Base-by-base conservation (phyloP, 768 basidiomycete species). In the Boletellus sp. region DNA sequence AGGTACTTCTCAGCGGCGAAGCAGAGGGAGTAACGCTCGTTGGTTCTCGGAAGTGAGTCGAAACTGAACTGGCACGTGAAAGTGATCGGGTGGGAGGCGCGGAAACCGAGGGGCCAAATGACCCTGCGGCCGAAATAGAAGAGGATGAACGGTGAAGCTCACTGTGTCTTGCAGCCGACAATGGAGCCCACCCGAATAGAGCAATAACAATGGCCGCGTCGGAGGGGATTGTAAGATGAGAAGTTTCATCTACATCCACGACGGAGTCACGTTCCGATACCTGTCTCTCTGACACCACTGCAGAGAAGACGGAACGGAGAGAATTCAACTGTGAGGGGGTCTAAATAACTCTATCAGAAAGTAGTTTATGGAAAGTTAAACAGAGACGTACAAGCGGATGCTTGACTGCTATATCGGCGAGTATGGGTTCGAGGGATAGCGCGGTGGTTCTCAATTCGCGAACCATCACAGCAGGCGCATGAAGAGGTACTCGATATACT, bases 401-500 rank as follows among this genome's bases (percentile, higher is more conserved):
- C 58, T 80, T 83, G 45, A 87, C 74, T 38, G 74, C 66, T 13
- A 90, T 70, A 42, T 75, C 74, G 44, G 76, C 64, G 43, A 90
- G 60, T 2, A 80, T 58, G 1, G 76, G 62, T 39, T 84, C 78
- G 42, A 92, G 72, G 0, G 67, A 60, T 0, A 71, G 41, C 4
- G 90, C 87, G 32, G 72, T 75, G 2, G 61, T 48, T 64, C 78
- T 86, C 53, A 91, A 68, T 42, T 84, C 79, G 45, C 73, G 77
- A 2, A 83, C 78, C 72, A 81, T 84, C 3, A 66, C 67, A n/a
- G 76, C 63, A 13, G 90, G 85, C 1, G 87, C 73, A 50, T 83
- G 77, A 17, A 93, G 72, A 8, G 85, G 83, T 17, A 91, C 80
- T 46, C 85, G 83, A 58, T 90, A 90, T 46, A 91, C 81, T 0